Evolutionary conservation across 2,329 filamentous ascomycete species (phyloP).

Genomic region (Phaeoacremonium minimum): DNA sequence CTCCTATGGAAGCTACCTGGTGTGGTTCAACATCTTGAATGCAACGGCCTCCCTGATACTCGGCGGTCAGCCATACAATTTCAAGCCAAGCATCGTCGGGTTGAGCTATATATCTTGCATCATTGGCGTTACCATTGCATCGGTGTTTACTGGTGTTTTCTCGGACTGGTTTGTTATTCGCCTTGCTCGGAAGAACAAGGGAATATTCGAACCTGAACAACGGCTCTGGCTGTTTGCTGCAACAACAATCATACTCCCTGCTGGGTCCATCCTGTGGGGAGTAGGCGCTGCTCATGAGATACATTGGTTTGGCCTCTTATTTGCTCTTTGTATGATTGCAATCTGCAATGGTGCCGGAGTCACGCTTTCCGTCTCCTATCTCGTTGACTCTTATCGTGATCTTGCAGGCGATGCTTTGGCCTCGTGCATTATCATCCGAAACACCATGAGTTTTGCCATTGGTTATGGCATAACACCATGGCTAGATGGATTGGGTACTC

Average conservation of each 20-base stretch:
- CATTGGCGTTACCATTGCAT: constrained; percentile 17
- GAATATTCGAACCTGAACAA: constrained; percentile 24
- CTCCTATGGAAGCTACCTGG: constrained; percentile 25
- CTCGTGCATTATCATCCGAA: constrained; percentile 35
- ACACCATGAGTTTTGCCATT: constrained; percentile 12
- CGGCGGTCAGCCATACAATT: constrained; percentile 22
- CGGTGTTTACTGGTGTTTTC: constrained; percentile 20
- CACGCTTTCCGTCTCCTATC: constrained; percentile 37
- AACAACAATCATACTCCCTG: constrained; percentile 34
- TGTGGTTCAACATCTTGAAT: constrained; percentile 28
- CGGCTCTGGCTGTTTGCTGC: constrained; percentile 23
- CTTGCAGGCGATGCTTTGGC: constrained; percentile 43
- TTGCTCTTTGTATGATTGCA: constrained; percentile 41
- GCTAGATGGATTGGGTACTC: constrained; percentile 8
- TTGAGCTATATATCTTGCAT: constrained; percentile 18
- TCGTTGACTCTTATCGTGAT: constrained; percentile 43
- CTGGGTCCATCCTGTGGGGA: constrained; percentile 42
- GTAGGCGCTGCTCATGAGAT: constrained; percentile 41
- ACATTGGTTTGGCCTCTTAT: constrained; percentile 39
- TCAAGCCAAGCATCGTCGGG: constrained; percentile 21
- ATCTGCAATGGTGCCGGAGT: constrained; percentile 36
- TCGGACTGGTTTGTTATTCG: constrained; percentile 24
- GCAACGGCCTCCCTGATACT: constrained; percentile 28
- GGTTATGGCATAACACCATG: constrained; percentile 11
- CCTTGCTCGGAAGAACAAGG: constrained; percentile 21